Evolutionary conservation across 1,139 yeast species (phyloP).

Genomic region (Candida sp.): DNA sequence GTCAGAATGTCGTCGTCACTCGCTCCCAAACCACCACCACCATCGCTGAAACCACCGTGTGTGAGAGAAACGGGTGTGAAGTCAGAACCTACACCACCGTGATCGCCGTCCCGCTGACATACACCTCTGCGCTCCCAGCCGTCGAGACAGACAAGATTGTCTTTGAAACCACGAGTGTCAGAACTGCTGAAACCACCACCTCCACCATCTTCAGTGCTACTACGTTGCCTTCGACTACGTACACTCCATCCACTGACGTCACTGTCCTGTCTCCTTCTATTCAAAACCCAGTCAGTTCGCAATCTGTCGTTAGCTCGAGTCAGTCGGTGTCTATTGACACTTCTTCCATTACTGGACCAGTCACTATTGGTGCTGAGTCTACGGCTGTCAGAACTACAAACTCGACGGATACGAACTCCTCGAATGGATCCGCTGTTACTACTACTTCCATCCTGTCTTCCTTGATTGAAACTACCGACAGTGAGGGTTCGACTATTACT

Average conservation of each 20-base stretch:
- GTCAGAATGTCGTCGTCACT: neutral
- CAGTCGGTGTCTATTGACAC: slow-evolving; percentile 16
- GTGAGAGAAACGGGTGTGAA: slow-evolving; percentile 16
- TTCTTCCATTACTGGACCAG: slow-evolving; percentile 13
- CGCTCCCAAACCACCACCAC: slow-evolving; percentile 10
- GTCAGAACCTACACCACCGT: slow-evolving; percentile 10
- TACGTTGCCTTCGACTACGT: slow-evolving; percentile 23
- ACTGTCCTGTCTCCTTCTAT: slow-evolving; percentile 24
- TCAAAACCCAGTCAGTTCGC: slow-evolving; percentile 32
- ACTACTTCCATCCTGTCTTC: neutral
- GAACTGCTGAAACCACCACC: slow-evolving; percentile 27
- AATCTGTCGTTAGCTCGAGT: slow-evolving; percentile 18
- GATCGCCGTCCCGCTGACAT: slow-evolving; percentile 16
- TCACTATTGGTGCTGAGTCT: slow-evolving; percentile 11
- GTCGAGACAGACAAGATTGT: neutral
- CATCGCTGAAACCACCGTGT: slow-evolving; percentile 13
- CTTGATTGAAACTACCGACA: neutral
- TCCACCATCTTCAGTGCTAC: slow-evolving; percentile 29
- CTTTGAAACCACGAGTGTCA: slow-evolving; percentile 13
- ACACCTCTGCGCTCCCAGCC: slow-evolving; percentile 9
- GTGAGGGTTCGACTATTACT: neutral
- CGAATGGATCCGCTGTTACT: neutral
- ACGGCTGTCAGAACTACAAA: neutral
- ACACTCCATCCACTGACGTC: slow-evolving; percentile 19
- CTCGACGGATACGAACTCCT: neutral